phyloP scores from a whole-genome alignment of 2,329 filamentous ascomycete genomes.

The Drechslerella coelobrocha region DNA sequence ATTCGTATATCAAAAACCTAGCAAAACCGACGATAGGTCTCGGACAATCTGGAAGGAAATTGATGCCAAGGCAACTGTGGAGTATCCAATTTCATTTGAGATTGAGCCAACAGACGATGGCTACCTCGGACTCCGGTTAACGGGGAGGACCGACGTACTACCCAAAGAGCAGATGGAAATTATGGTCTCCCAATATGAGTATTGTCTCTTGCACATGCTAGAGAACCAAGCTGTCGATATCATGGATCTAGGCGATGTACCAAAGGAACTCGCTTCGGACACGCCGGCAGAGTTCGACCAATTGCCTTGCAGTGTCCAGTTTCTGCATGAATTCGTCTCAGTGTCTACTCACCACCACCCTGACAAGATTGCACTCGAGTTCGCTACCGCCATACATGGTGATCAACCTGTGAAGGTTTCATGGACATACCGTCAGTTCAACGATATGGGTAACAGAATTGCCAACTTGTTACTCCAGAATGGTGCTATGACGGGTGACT shows the following conservation, averaged over 20 bases:
- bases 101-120: constrained; percentile 66
- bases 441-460: constrained; percentile 74
- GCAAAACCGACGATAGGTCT: constrained; percentile 48
- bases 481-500: constrained; percentile 64
- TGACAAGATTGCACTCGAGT: constrained; percentile 74
- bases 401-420: constrained; percentile 60
- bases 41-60: constrained; percentile 66
- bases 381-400: constrained; percentile 67
- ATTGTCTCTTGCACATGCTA: constrained; percentile 68
- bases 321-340: constrained; percentile 83
- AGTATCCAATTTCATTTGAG: constrained; percentile 81
- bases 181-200: constrained; percentile 75
- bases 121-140: constrained; percentile 69
- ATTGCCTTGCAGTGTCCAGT: constrained; percentile 66
- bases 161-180: constrained; percentile 72
- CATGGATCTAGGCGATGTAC: constrained; percentile 58
- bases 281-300: constrained; percentile 67
- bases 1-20: constrained; percentile 77
- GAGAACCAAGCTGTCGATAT: constrained; percentile 60
- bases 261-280: constrained; percentile 67
- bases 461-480: constrained; percentile 65
- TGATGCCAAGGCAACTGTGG: constrained; percentile 70
- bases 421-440: constrained; percentile 79
- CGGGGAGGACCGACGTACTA: constrained; percentile 69
- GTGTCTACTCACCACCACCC: constrained; percentile 66